phyloP scores from a whole-genome alignment of 2,329 filamentous ascomycete genomes.

The Xylaria hypoxylon region DNA sequence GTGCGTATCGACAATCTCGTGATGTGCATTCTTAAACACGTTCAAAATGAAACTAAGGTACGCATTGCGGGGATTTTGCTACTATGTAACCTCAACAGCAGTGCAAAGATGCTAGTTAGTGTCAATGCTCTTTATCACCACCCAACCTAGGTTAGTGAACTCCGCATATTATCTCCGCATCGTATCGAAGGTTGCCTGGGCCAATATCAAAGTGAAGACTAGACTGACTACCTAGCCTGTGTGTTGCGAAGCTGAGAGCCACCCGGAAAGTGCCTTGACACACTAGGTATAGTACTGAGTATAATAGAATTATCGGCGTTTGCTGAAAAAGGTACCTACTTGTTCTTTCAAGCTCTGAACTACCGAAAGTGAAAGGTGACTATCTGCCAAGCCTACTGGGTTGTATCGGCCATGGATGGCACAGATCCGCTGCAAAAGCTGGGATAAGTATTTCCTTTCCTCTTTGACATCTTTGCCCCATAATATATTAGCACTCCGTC shows the following conservation, averaged over 20 bases:
- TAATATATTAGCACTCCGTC: conserved; percentile 36
- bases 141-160: conserved; percentile 21
- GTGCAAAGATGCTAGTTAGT: conserved; percentile 9
- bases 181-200: neutral
- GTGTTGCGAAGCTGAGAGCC: neutral
- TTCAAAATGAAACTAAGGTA: conserved; percentile 39
- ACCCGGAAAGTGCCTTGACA: neutral
- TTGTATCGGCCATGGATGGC: conserved; percentile 40
- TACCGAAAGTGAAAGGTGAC: conserved; percentile 34
- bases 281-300: too few relatives aligned
- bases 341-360: conserved; percentile 23
- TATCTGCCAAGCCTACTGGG: conserved; percentile 38
- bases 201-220: neutral
- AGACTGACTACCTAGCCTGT: neutral
- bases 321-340: neutral
- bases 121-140: conserved; percentile 2
- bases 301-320: neutral
- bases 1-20: conserved; percentile 14
- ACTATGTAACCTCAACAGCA: too few relatives aligned
- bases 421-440: conserved; percentile 38
- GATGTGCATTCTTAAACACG: conserved; percentile 40
- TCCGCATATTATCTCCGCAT: neutral
- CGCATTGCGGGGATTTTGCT: conserved; percentile 16
- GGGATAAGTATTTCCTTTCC: conserved; percentile 28
- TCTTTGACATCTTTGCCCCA: conserved; percentile 33